Evolutionary conservation across 371 early-diverging fungal species (phyloP).

Genomic region (Rhizopus sp.): DNA sequence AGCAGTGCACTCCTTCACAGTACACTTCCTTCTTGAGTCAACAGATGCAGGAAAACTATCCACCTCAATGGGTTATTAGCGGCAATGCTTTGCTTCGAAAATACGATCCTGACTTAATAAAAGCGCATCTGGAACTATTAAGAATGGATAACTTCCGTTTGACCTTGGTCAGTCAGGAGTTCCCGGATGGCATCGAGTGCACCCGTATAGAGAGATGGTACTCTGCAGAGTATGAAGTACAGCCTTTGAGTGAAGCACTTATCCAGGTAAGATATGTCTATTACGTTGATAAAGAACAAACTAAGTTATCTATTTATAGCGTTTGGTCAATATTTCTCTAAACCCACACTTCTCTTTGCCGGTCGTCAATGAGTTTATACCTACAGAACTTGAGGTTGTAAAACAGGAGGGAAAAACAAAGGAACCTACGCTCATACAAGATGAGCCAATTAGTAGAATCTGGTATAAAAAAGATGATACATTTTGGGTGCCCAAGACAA

Average conservation of each 20-base stretch:
- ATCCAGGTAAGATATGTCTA: conserved; percentile 46
- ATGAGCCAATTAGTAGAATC: conserved; percentile 66
- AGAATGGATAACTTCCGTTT: conserved; percentile 69
- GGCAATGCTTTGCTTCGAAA: conserved; percentile 62
- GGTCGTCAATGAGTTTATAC: conserved; percentile 81
- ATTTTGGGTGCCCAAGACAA: conserved; percentile 81
- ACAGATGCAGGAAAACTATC: conserved; percentile 65
- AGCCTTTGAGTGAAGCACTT: conserved; percentile 55
- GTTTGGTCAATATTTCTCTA: conserved; percentile 13
- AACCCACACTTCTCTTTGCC: conserved; percentile 75
- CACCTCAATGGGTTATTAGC: conserved; percentile 68
- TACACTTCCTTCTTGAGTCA: conserved; percentile 52
- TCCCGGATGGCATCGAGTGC: conserved; percentile 51
- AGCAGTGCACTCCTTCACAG: conserved; percentile 66
- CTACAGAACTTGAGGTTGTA: conserved; percentile 58
- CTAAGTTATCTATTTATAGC: conserved; percentile 9
- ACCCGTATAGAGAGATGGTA: conserved; percentile 77
- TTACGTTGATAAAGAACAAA: not conserved
- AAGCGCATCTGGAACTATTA: conserved; percentile 57
- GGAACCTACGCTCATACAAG: conserved; percentile 62
- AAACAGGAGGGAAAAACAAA: conserved; percentile 38
- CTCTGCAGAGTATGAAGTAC: conserved; percentile 76
- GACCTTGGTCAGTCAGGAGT: conserved; percentile 38
- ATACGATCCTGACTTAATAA: conserved; percentile 59
- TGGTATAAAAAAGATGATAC: conserved; percentile 95